A percentile compares a stretch with the other conserved stretches of the same genome.
phyloP scores from a whole-genome alignment of 148 eudicot species.

The Linanthus parryae region DNA sequence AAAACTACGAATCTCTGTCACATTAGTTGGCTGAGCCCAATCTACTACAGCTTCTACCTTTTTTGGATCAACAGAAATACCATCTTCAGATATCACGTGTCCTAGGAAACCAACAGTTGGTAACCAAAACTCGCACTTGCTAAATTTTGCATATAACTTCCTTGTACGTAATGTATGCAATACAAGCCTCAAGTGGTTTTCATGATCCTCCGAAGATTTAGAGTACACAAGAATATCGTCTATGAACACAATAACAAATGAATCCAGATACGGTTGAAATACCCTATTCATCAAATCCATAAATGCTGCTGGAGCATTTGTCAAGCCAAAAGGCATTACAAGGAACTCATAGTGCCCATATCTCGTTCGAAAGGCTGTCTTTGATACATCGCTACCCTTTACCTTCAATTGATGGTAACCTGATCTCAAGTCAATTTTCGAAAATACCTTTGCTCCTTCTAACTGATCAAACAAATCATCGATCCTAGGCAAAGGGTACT shows the following conservation, averaged over 20 bases:
- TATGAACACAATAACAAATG: too few species aligned
- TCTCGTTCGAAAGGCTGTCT: not conserved
- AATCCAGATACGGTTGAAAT: not conserved
- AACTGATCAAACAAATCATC: not conserved
- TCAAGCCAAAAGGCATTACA: too few species aligned
- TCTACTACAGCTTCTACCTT: not conserved
- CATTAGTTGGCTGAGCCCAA: not conserved
- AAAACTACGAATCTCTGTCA: not conserved
- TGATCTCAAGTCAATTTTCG: not conserved
- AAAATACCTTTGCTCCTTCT: not conserved
- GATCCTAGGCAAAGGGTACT: not conserved
- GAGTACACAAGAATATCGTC: too few species aligned
- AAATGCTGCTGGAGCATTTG: too few species aligned
- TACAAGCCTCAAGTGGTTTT: too few species aligned
- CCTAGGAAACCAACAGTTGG: too few species aligned
- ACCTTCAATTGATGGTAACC: not conserved
- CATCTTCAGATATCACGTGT: too few species aligned
- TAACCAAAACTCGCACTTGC: too few species aligned
- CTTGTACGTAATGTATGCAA: too few species aligned
- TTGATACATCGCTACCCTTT: not conserved
- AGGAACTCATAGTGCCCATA: slow-evolving; percentile 3
- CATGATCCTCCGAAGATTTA: too few species aligned
- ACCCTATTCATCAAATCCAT: not conserved
- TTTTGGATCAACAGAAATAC: too few species aligned
- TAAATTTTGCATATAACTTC: too few species aligned